Evolutionary conservation across 75 land plant species (phyloP).

Genomic region (Cryptomeria japonica): DNA sequence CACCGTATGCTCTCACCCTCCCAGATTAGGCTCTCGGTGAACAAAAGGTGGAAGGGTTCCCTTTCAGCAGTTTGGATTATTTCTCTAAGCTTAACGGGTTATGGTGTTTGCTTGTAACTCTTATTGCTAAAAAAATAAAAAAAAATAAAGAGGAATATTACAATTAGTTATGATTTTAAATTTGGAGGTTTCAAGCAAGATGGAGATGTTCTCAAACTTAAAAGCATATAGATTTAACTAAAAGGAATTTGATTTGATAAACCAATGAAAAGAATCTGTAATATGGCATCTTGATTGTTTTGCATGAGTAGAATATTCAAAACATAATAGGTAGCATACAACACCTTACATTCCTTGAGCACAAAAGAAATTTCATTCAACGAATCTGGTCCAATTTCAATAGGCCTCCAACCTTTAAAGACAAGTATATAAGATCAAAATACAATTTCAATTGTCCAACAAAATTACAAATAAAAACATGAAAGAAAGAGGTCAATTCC

Average conservation of each 20-base stretch:
- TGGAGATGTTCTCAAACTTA: background rate
- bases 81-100: too few species aligned
- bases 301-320: background rate
- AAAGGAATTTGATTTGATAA: background rate
- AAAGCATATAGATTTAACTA: background rate
- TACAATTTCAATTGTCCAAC: background rate
- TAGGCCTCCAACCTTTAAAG: slow-evolving; percentile 60
- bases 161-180: too few species aligned
- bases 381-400: slow-evolving; percentile 59
- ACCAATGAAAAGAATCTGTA: background rate
- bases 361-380: slow-evolving; percentile 37
- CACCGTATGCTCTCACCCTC: too few species aligned
- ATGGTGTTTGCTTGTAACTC: too few species aligned
- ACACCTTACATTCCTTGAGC: slow-evolving; percentile 56
- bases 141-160: too few species aligned
- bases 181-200: background rate
- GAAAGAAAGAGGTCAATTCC: background rate
- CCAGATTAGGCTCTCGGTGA: too few species aligned
- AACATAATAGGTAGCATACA: background rate
- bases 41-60: too few species aligned
- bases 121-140: too few species aligned
- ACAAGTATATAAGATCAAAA: background rate
- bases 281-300: background rate
- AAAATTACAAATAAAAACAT: background rate
- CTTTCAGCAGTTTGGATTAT: too few species aligned